Evolutionary conservation across 2,329 filamentous ascomycete genomes (phyloP).

Genomic region (Davidsoniella eucalypti): DNA sequence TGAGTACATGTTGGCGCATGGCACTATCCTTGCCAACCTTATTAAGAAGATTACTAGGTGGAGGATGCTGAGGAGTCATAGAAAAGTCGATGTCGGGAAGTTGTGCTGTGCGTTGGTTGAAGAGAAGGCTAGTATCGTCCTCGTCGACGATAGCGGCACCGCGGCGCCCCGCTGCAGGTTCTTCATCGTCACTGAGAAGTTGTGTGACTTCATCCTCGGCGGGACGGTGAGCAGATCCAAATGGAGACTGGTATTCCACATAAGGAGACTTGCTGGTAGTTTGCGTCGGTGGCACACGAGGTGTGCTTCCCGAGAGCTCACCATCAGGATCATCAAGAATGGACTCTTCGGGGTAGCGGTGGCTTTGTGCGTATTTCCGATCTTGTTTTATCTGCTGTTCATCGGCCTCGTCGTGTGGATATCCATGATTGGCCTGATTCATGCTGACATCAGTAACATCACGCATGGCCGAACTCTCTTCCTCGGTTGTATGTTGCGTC

Average conservation of each 20-base stretch:
- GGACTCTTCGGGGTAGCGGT: slow-evolving; percentile 36
- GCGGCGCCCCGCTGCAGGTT: slow-evolving; percentile 16
- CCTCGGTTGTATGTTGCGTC: slow-evolving; percentile 25
- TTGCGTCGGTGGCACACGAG: slow-evolving; percentile 34
- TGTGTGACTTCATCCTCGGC: slow-evolving; percentile 34
- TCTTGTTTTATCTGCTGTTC: not conserved
- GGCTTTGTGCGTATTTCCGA: slow-evolving; percentile 7
- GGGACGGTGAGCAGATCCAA: slow-evolving; percentile 23
- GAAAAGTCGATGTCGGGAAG: slow-evolving; percentile 28
- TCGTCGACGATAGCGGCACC: slow-evolving; percentile 20
- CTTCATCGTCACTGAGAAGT: slow-evolving; percentile 22
- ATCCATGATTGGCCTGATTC: slow-evolving; percentile 11
- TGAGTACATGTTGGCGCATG: slow-evolving; percentile 75
- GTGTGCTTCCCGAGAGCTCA: slow-evolving; percentile 51
- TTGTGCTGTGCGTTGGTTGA: slow-evolving; percentile 35
- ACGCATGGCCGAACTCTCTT: slow-evolving; percentile 38
- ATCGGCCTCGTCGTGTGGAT: not conserved
- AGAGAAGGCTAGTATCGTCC: slow-evolving; percentile 31
- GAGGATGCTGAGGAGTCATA: slow-evolving; percentile 45
- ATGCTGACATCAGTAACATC: slow-evolving; percentile 30
- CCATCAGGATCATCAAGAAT: slow-evolving; percentile 42
- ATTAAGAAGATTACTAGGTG: slow-evolving; percentile 26
- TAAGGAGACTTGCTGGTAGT: slow-evolving; percentile 35
- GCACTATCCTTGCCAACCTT: slow-evolving; percentile 43
- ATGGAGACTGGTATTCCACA: slow-evolving; percentile 47